Base-by-base conservation (phyloP, 495 filamentous ascomycete genomes). In the Penicillium odoratum region DNA sequence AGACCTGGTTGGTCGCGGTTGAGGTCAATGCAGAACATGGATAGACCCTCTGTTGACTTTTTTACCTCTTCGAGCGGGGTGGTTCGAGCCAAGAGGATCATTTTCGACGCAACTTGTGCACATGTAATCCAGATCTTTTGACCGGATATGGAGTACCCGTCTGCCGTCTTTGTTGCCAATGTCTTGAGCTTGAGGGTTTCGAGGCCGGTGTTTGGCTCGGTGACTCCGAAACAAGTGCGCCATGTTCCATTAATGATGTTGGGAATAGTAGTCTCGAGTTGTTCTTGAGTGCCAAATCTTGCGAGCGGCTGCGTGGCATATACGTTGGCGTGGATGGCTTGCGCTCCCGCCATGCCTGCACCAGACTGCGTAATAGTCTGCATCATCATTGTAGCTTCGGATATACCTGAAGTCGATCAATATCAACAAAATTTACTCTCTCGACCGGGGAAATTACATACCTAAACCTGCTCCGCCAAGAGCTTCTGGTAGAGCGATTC, bases 41-140 rank as follows among this genome's bases (percentile, higher is more conserved):
- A 90, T 0, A 92, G 75, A 0, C 87, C 88, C 62, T 93, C 82
- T 25, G 80, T 86, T 3, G 84, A 75, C 69, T 86, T 90, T 54
- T 77, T 73, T 0, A 87, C 82, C 53, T 88, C 79, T 54, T 89
- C 83, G 2, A 85, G 66, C 0, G 88, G 82, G 4, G 85, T 88
- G 0, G 89, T 92, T 10, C 90, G 82, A 10, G 90, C 89, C 0
- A 94, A 78, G 2, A 92, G 75, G 7, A 92, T 84, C 89, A 92
- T 92, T 63, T 88, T 89, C 5, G 76, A 74, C 1, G 89, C 89
- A 7, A 91, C 86, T 67, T 92, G 88, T 4, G 89, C 90, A 54
- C 82, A 90, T 3, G 88, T 87, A 42, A 92, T 92, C 89, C 89
- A 91, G 58, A 91, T 91, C 76, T 92, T 92, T 67, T 91, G 89